Base-by-base conservation (phyloP, 2,329 filamentous ascomycete genomes). In the Cryphonectria carpinicola region DNA sequence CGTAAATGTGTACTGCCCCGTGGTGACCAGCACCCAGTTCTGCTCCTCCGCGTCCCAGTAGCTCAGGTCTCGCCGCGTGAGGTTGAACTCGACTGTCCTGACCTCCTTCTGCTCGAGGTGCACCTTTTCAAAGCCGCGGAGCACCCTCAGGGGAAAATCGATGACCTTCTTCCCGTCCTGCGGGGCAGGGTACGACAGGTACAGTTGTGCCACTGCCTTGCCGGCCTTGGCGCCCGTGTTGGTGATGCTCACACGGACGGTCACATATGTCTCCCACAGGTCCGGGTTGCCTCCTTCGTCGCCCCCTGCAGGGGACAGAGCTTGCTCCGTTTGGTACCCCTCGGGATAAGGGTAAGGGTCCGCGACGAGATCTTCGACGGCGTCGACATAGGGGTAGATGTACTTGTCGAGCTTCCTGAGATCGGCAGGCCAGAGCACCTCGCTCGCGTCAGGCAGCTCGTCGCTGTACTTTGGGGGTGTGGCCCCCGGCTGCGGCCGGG, bases 51-150 rank as follows among this genome's bases (percentile, higher is more conserved):
- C 86, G 77, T 92, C 90, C 92, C 92, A 94, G 62, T 92, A 90
- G 74, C 91, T 93, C 69, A 94, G 70, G 77, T 94, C 92, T 75
- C 90, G 88, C 70, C 92, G 85, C 8, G 86, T 92, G 69, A 94
- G 75, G 0, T 82, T 80, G 75, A 94, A 84, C 28, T 84, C 82
- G 0, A 93, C 85, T 0, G 80, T 84, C 70, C 80, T 79, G 4
- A 79, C 85, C 76, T 89, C 82, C 0, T 88, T 89, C 0, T 85
- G 83, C 4, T 84, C 81, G 22, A 94, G 79, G 37, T 81, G 78
- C 2, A 92, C 82, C 82, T 94, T 94, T 73, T 91, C 89, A 76
- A 94, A 94, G 41, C 91, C 91, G 19, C 92, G 87, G 28, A 94
- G 83, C n/a, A 90, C 89, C 69, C 86, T 85, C 2, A 89, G 79